Conservation (phyloP, 345 rosid genomes). For the Gossypium longicalyx region DNA sequence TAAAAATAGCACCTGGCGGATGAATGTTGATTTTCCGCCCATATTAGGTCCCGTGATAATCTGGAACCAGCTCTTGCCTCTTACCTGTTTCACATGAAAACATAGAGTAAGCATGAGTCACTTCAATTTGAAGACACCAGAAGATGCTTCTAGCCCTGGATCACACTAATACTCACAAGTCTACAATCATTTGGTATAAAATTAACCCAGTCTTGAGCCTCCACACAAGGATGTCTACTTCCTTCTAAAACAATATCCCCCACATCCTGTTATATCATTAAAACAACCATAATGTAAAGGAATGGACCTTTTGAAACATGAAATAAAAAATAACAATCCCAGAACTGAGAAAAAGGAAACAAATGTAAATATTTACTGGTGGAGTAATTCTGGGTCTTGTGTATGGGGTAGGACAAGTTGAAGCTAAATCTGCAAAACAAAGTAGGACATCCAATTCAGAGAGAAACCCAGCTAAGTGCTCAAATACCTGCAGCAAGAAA, state of each 20-base stretch:
- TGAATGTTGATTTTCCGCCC: slow-evolving; percentile 99
- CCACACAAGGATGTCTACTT: slow-evolving; percentile 96
- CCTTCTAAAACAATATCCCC: slow-evolving; percentile 87
- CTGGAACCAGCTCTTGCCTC: slow-evolving; percentile 95
- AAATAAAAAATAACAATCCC: slow-evolving; percentile 12
- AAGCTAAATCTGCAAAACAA: slow-evolving; percentile 94
- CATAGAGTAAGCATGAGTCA: slow-evolving; percentile 18
- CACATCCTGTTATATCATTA: slow-evolving; percentile 47
- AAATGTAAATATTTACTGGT: slow-evolving; percentile 41
- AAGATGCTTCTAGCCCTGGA: background rate
- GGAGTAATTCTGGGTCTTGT: slow-evolving; percentile 85
- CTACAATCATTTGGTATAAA: slow-evolving; percentile 96
- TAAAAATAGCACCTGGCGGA: slow-evolving; percentile 65
- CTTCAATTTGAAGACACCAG: slow-evolving; percentile 22
- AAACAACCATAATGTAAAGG: slow-evolving; percentile 1
- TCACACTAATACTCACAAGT: slow-evolving; percentile 57
- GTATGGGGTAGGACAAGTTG: slow-evolving; percentile 84
- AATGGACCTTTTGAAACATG: background rate
- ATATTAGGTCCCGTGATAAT: slow-evolving; percentile 98
- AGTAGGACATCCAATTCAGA: slow-evolving; percentile 92
- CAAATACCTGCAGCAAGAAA: slow-evolving; percentile 65
- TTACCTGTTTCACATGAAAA: slow-evolving; percentile 46
- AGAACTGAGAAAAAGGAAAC: slow-evolving; percentile 19
- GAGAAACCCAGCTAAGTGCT: slow-evolving; percentile 61
- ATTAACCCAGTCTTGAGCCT: slow-evolving; percentile 99